Evolutionary conservation across 345 rosid species (phyloP).

Genomic region (Hypericum androsaemum): DNA sequence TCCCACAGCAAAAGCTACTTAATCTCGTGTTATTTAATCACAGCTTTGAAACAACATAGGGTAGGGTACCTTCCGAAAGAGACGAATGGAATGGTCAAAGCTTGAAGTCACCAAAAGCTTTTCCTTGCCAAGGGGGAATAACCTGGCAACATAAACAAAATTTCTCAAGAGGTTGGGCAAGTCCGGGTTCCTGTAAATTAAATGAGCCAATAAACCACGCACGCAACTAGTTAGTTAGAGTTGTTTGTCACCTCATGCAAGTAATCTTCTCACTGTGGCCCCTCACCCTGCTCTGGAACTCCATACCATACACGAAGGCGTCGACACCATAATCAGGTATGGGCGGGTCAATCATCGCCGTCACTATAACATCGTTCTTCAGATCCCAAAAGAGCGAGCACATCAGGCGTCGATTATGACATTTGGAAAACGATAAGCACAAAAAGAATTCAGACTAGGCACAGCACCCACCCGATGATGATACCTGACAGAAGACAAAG

Average conservation of each 20-base stretch:
- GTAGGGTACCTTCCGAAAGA: slow-evolving; percentile 82
- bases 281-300: no score
- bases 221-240: background rate
- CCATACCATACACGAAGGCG: no score
- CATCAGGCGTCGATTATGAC: no score
- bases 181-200: background rate
- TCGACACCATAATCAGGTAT: no score
- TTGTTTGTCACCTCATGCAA: slow-evolving; percentile 55
- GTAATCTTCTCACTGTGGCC: slow-evolving; percentile 59
- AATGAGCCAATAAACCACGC: background rate
- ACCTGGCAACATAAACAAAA: slow-evolving; percentile 33
- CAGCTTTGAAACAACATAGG: no score
- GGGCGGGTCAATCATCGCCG: slow-evolving; percentile 15
- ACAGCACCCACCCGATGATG: no score
- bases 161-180: slow-evolving; percentile 7
- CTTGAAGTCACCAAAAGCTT: slow-evolving; percentile 53
- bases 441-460: slow-evolving; percentile 6
- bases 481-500: slow-evolving; percentile 41
- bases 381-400: background rate
- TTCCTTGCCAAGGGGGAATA: slow-evolving; percentile 37
- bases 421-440: no score
- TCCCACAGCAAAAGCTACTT: slow-evolving; percentile 1
- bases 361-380: slow-evolving; percentile 34
- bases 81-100: slow-evolving; percentile 47
- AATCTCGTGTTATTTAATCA: background rate